These are phyloP conservation scores for Cryptosporidium canis DNA, from an alignment of 169 alveolate species.

Conservation along the genomic window DNA sequence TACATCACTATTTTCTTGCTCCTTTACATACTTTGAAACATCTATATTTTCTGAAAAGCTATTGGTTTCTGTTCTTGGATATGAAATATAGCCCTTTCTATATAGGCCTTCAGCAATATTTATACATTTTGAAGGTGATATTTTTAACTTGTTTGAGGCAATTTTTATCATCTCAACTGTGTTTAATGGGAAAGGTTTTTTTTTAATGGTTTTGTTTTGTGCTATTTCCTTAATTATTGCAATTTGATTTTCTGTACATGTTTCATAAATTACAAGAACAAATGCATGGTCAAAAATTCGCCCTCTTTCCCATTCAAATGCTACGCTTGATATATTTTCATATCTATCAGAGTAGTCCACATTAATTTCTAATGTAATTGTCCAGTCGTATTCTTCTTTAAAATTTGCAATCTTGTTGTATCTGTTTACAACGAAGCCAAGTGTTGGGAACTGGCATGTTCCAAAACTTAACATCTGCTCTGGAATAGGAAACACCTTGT, in stretches of 20 bases:
- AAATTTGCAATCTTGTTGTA: slow-evolving; percentile 89
- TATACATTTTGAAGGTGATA: slow-evolving; percentile 91
- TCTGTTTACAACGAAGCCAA: slow-evolving; percentile 96
- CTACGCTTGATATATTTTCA: slow-evolving; percentile 14
- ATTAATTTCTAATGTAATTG: slow-evolving; percentile 82
- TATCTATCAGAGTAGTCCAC: slow-evolving; percentile 65
- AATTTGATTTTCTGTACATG: slow-evolving; percentile 25
- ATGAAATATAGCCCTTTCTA: slow-evolving; percentile 91
- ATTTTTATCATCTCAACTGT: slow-evolving; percentile 87
- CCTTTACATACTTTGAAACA: slow-evolving; percentile 81
- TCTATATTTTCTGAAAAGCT: slow-evolving; percentile 90
- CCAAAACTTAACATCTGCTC: slow-evolving; percentile 91
- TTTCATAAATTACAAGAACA: slow-evolving; percentile 66
- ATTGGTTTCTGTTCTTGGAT: slow-evolving; percentile 99
- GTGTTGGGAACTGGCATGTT: slow-evolving; percentile 99
- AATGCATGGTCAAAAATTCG: slow-evolving; percentile 82
- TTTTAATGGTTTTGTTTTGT: slow-evolving; percentile 75
- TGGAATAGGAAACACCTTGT: slow-evolving; percentile 71
- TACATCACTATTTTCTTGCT: slow-evolving; percentile 78
- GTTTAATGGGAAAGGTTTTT: slow-evolving; percentile 86
- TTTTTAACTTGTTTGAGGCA: slow-evolving; percentile 84
- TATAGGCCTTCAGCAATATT: slow-evolving; percentile 96
- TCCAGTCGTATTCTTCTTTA: slow-evolving; percentile 92
- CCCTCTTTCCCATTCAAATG: slow-evolving; percentile 84
- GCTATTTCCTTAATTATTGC: slow-evolving; percentile 76